Evolutionary conservation across 805 yeast genomes (phyloP).

Genomic region (Candida maltosa): DNA sequence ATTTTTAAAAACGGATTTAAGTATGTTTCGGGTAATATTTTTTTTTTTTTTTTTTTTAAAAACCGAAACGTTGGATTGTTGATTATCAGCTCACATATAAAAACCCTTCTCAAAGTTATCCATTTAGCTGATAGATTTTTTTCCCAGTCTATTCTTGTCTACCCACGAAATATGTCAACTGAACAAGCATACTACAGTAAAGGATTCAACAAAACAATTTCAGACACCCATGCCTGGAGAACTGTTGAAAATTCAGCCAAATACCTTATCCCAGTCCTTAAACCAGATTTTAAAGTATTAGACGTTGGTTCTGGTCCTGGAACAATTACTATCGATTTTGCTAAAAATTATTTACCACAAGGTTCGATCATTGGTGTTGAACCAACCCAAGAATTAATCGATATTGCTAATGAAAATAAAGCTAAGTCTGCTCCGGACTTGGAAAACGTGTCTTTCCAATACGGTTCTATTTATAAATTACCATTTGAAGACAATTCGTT

Average conservation of each 20-base stretch:
- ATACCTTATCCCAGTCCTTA: conserved; percentile 22
- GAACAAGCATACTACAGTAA: conserved; percentile 21
- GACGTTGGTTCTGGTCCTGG: conserved; percentile 47
- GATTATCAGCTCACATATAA: too few relatives aligned
- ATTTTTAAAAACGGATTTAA: too few relatives aligned
- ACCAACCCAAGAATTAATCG: conserved; percentile 24
- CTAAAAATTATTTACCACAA: conserved; percentile 19
- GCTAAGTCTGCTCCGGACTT: conserved; percentile 7
- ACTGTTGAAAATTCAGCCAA: conserved; percentile 24
- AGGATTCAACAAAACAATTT: conserved; percentile 18
- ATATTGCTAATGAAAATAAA: conserved; percentile 15
- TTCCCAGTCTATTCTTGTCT: too few relatives aligned
- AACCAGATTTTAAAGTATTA: conserved; percentile 21
- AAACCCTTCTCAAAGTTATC: too few relatives aligned
- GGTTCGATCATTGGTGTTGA: conserved; percentile 31
- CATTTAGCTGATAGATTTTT: too few relatives aligned
- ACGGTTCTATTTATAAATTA: conserved; percentile 27
- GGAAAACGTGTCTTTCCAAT: conserved; percentile 19
- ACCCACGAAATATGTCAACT: conserved; percentile 1
- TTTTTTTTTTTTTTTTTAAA: too few relatives aligned
- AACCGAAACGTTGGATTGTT: too few relatives aligned
- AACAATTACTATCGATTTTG: conserved; percentile 32
- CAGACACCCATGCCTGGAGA: conserved; percentile 32
- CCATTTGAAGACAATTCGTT: conserved; percentile 33
- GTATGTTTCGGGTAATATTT: too few relatives aligned